Evolutionary conservation across 495 filamentous ascomycete genomes (phyloP).

Genomic region (Delitschia confertaspora): DNA sequence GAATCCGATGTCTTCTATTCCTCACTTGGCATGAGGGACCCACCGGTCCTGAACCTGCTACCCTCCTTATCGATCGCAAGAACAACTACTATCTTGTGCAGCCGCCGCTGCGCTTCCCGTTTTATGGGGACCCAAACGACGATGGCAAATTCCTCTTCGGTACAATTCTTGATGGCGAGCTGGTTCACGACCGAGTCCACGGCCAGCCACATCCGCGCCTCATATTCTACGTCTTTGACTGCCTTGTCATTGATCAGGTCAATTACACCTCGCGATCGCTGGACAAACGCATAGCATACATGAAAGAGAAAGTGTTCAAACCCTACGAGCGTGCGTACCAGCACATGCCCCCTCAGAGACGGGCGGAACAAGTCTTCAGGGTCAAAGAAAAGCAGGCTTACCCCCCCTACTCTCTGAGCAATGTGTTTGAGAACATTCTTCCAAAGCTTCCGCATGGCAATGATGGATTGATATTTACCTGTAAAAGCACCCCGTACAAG

Average conservation of each 20-base stretch:
- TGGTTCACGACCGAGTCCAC: constrained; percentile 66
- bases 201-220: constrained; percentile 63
- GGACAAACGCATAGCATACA: constrained; percentile 82
- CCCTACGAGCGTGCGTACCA: constrained; percentile 68
- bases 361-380: constrained; percentile 61
- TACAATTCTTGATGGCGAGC: constrained; percentile 86
- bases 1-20: constrained; percentile 89
- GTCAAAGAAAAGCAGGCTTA: constrained; percentile 81
- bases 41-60: constrained; percentile 36
- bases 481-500: constrained; percentile 71
- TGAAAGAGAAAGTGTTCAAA: constrained; percentile 65
- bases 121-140: constrained; percentile 48
- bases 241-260: constrained; percentile 70
- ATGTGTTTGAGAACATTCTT: constrained; percentile 81
- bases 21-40: constrained; percentile 50
- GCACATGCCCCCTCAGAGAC: constrained; percentile 55
- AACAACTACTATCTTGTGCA: constrained; percentile 90
- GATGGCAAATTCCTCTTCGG: constrained; percentile 59
- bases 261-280: constrained; percentile 67
- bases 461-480: constrained; percentile 95
- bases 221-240: constrained; percentile 72
- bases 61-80: constrained; percentile 90
- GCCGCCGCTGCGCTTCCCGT: constrained; percentile 65
- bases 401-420: constrained; percentile 74
- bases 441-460: constrained; percentile 82